phyloP scores from a whole-genome alignment of 1,139 yeast species.

The Suhomyces taliae region DNA sequence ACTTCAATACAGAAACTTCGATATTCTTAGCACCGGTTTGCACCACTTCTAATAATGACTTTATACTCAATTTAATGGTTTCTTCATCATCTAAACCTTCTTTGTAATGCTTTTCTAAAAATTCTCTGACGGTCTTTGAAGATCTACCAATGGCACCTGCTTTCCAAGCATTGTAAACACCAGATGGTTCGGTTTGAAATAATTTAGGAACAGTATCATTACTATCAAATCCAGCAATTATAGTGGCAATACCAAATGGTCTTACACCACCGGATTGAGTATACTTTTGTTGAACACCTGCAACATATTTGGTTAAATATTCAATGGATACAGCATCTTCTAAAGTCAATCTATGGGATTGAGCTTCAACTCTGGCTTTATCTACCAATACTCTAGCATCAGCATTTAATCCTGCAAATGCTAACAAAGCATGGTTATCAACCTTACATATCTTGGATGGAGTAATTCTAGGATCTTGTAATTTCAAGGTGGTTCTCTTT shows the following conservation, averaged over 20 bases:
- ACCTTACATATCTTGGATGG: slow-evolving; percentile 91
- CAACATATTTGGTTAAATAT: slow-evolving; percentile 89
- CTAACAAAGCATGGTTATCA: slow-evolving; percentile 86
- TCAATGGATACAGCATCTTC: slow-evolving; percentile 95
- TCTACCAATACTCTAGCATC: slow-evolving; percentile 95
- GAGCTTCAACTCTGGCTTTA: slow-evolving; percentile 95
- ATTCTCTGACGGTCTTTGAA: slow-evolving; percentile 92
- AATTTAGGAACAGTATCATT: slow-evolving; percentile 79
- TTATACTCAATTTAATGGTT: slow-evolving; percentile 78
- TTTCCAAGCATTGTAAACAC: slow-evolving; percentile 98
- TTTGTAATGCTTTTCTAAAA: slow-evolving; percentile 85
- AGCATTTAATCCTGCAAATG: slow-evolving; percentile 97
- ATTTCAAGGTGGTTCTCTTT: slow-evolving; percentile 88
- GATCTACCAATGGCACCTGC: slow-evolving; percentile 98
- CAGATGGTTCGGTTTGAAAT: slow-evolving; percentile 96
- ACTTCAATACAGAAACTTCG: slow-evolving; percentile 84
- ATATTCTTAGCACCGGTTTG: slow-evolving; percentile 97
- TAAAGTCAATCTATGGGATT: slow-evolving; percentile 87
- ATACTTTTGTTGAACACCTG: slow-evolving; percentile 95
- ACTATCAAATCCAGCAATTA: slow-evolving; percentile 93
- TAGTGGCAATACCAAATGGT: slow-evolving; percentile 92
- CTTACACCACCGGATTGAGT: slow-evolving; percentile 99
- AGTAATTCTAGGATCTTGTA: slow-evolving; percentile 95
- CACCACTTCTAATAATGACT: slow-evolving; percentile 89
- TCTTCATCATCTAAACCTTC: slow-evolving; percentile 72